These are phyloP conservation scores for Linum lewisii DNA, from an alignment of 345 rosid genomes.

Conservation along the genomic window DNA sequence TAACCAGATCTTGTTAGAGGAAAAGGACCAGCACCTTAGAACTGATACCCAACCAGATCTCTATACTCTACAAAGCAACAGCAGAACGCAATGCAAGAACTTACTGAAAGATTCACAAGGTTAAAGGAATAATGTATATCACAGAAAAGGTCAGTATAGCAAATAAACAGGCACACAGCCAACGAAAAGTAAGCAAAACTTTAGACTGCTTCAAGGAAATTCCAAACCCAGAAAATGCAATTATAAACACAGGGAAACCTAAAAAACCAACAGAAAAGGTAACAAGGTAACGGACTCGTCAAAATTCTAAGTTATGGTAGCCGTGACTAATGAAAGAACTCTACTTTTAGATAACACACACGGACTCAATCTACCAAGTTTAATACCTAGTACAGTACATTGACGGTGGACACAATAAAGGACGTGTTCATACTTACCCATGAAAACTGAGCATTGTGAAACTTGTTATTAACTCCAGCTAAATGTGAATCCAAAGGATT, in stretches of 20 bases:
- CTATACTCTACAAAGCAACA: background rate
- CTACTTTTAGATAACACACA: too few species aligned
- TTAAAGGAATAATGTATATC: too few species aligned
- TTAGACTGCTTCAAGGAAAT: too few species aligned
- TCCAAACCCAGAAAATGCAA: too few species aligned
- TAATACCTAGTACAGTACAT: too few species aligned
- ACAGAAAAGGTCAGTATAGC: background rate
- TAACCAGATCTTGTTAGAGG: background rate
- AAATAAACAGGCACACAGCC: too few species aligned
- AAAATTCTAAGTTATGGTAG: background rate
- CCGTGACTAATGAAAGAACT: background rate
- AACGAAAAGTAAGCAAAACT: too few species aligned
- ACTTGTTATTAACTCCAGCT: conserved; percentile 82
- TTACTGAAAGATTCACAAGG: too few species aligned
- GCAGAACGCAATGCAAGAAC: background rate
- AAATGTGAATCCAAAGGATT: conserved; percentile 76
- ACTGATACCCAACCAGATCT: background rate
- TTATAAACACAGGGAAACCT: background rate
- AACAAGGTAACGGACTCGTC: background rate
- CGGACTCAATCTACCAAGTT: too few species aligned
- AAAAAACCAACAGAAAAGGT: background rate
- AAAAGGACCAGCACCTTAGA: too few species aligned
- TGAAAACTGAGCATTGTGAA: conserved; percentile 86
- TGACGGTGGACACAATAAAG: too few species aligned
- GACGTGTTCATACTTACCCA: conserved; percentile 49